Evolutionary conservation across 306 rosid genomes (phyloP), one percentile per base, ranked within the genome.

Genomic region (Casuarina equisetifolia): DNA sequence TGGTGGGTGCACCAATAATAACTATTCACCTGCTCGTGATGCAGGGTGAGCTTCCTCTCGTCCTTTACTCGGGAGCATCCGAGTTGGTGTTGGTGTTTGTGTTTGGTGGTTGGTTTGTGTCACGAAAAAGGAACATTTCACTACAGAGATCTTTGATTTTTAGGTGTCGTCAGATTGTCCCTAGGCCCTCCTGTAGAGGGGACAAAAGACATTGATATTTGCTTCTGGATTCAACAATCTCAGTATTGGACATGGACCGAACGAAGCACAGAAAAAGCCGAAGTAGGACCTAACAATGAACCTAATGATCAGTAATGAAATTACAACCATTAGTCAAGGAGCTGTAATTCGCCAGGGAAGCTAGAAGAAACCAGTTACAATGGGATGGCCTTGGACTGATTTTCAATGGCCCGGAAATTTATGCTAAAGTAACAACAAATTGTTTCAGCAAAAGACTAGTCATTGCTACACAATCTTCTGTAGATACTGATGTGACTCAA

Each of bases 1-100:
- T 75, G 75, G 70, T 77, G 69, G 75, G 70, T 69, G 57, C 74
- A 44, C 75, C 75, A 54, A 40, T 50, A 72, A 50, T 50, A 6
- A 35, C 55, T 71, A 50, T 11, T 71, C 54, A 68, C 50, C 72
- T 68, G 11, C 35, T 71, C 36, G 45, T 51, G 25, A 74, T 66
- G 48, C 11, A 17, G 43, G 16, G 76, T 46, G 43, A 78, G 62
- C 50, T 70, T 58, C 71, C 58, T 70, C 64, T 17, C 69, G 39
- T 17, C 8, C 59, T 50, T 50, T 11, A 7, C 12, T 25, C n/a
- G 50, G 32, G 15, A 35, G 51, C 36, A 50, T 50, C 62, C 58
- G 7, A 36, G 15, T 71, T 17, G 59, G 32, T 35, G 15, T 71
- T 16, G 59, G 32, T 35, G 58, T 70, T 35, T 48, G 59, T 70